Conservation (phyloP, 768 basidiomycete genomes). For the Kwoniella mangroviensis region DNA sequence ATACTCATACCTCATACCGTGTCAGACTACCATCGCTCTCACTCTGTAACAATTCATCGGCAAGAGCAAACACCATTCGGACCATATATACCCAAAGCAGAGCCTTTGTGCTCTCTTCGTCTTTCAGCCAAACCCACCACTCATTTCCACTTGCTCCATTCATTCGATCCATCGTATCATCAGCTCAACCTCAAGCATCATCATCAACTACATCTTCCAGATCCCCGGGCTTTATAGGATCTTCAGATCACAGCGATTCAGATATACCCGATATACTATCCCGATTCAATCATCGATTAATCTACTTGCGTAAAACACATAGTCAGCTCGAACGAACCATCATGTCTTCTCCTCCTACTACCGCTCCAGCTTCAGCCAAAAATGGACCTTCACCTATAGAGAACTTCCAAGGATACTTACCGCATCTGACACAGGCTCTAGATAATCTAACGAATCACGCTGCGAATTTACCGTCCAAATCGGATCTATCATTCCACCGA, state of each 20-base stretch:
- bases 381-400: conserved; percentile 21
- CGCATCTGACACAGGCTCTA: conserved; percentile 49
- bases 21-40: not conserved
- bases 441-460: conserved; percentile 54
- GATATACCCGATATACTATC: not conserved
- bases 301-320: conserved; percentile 9
- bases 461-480: conserved; percentile 60
- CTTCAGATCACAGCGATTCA: not conserved
- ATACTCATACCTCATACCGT: not conserved
- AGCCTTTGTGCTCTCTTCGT: conserved; percentile 15
- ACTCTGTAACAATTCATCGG: not conserved
- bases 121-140: conserved; percentile 13
- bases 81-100: conserved; percentile 3
- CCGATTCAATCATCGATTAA: conserved; percentile 7
- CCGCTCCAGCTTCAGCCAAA: not conserved
- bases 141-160: conserved; percentile 1
- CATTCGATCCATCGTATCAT: not conserved
- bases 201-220: not conserved
- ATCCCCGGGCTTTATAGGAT: not conserved
- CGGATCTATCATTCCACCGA: conserved; percentile 85
- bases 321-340: not conserved
- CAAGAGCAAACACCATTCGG: not conserved
- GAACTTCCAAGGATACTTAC: conserved; percentile 44
- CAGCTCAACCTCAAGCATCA: not conserved
- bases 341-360: conserved; percentile 5